Evolutionary conservation across 441 rosid genomes (phyloP).

Genomic region (Euphorbia schlechtendalii): DNA sequence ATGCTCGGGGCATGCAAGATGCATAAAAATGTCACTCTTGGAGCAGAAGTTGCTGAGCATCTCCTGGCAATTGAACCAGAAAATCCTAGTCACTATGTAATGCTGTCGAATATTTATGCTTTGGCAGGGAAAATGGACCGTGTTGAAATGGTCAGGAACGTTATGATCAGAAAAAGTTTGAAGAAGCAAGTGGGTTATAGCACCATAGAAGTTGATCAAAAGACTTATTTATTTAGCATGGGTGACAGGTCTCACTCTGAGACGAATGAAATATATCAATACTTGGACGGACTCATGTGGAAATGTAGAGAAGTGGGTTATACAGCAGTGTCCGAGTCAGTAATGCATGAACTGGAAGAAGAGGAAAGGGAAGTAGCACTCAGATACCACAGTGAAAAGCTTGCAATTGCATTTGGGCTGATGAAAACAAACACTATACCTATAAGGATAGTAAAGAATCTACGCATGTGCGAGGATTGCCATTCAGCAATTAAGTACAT

Average conservation of each 20-base stretch:
- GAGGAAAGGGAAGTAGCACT: constrained; percentile 80
- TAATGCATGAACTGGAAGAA: constrained; percentile 83
- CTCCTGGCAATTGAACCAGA: constrained; percentile 65
- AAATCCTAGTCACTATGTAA: constrained; percentile 78
- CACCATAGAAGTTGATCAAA: constrained; percentile 50
- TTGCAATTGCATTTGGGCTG: constrained; percentile 73
- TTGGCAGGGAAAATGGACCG: constrained; percentile 65
- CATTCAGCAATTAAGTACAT: constrained; percentile 67
- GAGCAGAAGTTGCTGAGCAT: constrained; percentile 63
- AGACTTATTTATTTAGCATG: constrained; percentile 68
- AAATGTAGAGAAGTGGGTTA: constrained; percentile 70
- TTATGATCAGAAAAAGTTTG: constrained; percentile 51
- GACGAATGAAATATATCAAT: constrained; percentile 43
- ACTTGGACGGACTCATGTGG: constrained; percentile 60
- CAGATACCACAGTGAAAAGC: constrained; percentile 83
- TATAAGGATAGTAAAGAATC: constrained; percentile 60
- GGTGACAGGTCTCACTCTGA: constrained; percentile 66
- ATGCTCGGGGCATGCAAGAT: constrained; percentile 97
- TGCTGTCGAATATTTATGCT: constrained; percentile 79
- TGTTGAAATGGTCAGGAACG: constrained; percentile 55
- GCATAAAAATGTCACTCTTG: constrained; percentile 74
- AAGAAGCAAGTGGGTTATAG: constrained; percentile 81
- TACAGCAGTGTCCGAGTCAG: constrained; percentile 41
- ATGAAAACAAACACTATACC: constrained; percentile 40
- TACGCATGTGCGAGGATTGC: constrained; percentile 82